These are phyloP conservation scores for Veloboletus limbatus DNA, from an alignment of 1,284 basidiomycete genomes.

Conservation along the genomic window DNA sequence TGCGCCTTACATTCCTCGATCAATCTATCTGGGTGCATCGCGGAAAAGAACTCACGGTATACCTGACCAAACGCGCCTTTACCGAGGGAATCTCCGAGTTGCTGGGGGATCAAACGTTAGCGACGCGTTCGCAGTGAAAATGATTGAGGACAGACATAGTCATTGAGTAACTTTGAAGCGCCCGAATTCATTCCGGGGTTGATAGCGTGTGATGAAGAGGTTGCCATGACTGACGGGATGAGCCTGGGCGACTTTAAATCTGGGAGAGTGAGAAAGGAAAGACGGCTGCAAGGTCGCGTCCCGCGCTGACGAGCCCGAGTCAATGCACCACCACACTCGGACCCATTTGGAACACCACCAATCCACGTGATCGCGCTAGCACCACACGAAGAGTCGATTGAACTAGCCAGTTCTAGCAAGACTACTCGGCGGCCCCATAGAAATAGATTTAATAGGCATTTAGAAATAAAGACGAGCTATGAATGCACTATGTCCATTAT, in stretches of 20 bases:
- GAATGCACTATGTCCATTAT: constrained; percentile 15
- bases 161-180: constrained; percentile 53
- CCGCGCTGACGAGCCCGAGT: constrained; percentile 36
- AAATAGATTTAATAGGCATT: constrained; percentile 14
- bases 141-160: constrained; percentile 46
- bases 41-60: constrained; percentile 63
- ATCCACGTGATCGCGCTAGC: constrained; percentile 22
- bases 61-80: constrained; percentile 95
- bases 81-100: constrained; percentile 92
- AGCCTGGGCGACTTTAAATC: constrained; percentile 12
- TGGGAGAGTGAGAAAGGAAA: constrained; percentile 12
- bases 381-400: constrained; percentile 1
- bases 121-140: constrained; percentile 2
- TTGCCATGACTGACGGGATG: constrained; percentile 36
- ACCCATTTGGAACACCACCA: constrained; percentile 32
- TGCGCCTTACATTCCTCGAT: constrained; percentile 55
- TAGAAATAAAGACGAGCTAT: constrained; percentile 27
- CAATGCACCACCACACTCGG: constrained; percentile 21
- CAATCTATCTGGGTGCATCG: background rate
- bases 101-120: constrained; percentile 45
- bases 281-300: constrained; percentile 35
- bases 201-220: constrained; percentile 41
- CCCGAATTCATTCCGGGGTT: constrained; percentile 34
- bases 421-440: background rate
- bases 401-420: constrained; percentile 5